These are phyloP conservation scores for Stromatinia cepivora DNA, from an alignment of 2,329 filamentous ascomycete genomes.

Conservation along the genomic window DNA sequence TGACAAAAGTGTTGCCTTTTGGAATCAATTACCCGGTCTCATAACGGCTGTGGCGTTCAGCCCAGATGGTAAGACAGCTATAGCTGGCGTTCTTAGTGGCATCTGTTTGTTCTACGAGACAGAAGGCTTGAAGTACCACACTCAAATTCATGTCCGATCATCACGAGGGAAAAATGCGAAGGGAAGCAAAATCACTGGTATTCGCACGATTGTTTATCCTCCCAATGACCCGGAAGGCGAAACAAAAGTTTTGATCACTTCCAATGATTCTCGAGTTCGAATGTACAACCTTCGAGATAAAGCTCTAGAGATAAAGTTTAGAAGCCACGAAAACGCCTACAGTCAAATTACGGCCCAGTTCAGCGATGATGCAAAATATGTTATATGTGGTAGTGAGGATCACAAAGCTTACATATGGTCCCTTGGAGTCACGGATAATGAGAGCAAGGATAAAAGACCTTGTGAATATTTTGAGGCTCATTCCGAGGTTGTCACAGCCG, in stretches of 20 bases:
- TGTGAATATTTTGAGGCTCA: slow-evolving; percentile 92
- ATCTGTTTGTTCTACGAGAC: slow-evolving; percentile 91
- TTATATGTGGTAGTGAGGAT: slow-evolving; percentile 93
- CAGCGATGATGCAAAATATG: slow-evolving; percentile 80
- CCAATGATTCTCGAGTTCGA: slow-evolving; percentile 89
- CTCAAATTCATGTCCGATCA: slow-evolving; percentile 90
- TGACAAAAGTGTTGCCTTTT: slow-evolving; percentile 88
- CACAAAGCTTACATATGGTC: slow-evolving; percentile 90
- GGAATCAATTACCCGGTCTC: slow-evolving; percentile 75
- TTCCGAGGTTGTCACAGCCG: slow-evolving; percentile 83
- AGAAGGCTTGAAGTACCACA: slow-evolving; percentile 78
- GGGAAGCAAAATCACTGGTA: slow-evolving; percentile 95
- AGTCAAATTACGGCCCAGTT: slow-evolving; percentile 90
- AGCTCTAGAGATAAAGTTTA: slow-evolving; percentile 82
- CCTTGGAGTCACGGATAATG: slow-evolving; percentile 54
- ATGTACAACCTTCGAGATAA: slow-evolving; percentile 88
- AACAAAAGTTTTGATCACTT: slow-evolving; percentile 84
- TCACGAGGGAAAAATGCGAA: slow-evolving; percentile 91
- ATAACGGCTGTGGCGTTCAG: slow-evolving; percentile 94
- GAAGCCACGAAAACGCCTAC: slow-evolving; percentile 84
- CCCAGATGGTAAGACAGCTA: slow-evolving; percentile 84
- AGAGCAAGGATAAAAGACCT: slow-evolving; percentile 70
- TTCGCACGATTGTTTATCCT: slow-evolving; percentile 69
- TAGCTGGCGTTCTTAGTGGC: slow-evolving; percentile 84
- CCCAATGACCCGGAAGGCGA: slow-evolving; percentile 57